Conservation (phyloP, 2,329 filamentous ascomycete species). For the Aspergillus candidus region DNA sequence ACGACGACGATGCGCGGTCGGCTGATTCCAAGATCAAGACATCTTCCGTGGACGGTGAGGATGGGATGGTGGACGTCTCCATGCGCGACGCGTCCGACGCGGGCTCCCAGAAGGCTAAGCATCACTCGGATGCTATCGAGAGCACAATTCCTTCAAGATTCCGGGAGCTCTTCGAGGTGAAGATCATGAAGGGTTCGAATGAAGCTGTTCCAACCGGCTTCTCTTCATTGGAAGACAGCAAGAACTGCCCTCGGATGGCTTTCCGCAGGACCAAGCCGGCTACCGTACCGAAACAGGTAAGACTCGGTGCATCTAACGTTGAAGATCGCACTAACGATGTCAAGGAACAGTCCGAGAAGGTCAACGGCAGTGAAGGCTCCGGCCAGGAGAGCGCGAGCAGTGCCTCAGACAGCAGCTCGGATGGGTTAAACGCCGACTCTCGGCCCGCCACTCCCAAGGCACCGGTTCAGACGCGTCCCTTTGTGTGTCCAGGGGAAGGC, state of each 20-base stretch:
- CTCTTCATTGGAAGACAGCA: conserved; percentile 55
- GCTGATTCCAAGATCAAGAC: conserved; percentile 67
- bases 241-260: conserved; percentile 50
- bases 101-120: conserved; percentile 10
- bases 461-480: conserved; percentile 47
- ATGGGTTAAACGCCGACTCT: conserved; percentile 15
- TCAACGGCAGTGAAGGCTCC: conserved; percentile 3
- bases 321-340: conserved; percentile 7
- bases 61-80: conserved; percentile 83
- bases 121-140: conserved; percentile 33
- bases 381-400: conserved; percentile 16
- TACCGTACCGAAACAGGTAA: conserved; percentile 15
- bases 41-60: conserved; percentile 77
- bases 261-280: conserved; percentile 36
- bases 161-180: conserved; percentile 70
- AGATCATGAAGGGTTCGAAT: conserved; percentile 52
- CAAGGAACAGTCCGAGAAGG: conserved; percentile 4
- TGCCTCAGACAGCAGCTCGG: conserved; percentile 28
- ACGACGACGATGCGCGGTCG: conserved; percentile 55
- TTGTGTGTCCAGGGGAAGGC: conserved; percentile 75
- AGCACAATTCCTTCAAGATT: conserved; percentile 57
- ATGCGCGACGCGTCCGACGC: conserved; percentile 60
- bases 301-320: neutral
- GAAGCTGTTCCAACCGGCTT: conserved; percentile 65
- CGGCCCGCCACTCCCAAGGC: conserved; percentile 17